Evolutionary conservation across 768 basidiomycete species (phyloP).

Genomic region (Tricholoma sp.): DNA sequence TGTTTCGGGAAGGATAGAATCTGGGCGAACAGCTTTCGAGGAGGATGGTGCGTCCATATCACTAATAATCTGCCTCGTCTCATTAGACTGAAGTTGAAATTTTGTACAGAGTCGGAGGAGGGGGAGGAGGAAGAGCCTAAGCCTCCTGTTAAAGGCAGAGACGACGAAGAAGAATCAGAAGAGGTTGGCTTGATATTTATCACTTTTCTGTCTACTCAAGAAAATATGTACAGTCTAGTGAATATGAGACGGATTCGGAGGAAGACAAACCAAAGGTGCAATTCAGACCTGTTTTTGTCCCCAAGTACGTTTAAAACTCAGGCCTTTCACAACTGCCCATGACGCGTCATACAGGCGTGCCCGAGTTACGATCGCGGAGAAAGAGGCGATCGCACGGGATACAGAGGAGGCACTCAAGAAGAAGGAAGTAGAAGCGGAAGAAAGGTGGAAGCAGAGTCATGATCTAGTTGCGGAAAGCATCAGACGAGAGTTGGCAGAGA

Average conservation of each 20-base stretch:
- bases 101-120: slow-evolving; percentile 41
- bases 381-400: slow-evolving; percentile 61
- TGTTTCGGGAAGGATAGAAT: slow-evolving; percentile 74
- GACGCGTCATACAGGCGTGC: slow-evolving; percentile 48
- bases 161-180: slow-evolving; percentile 27
- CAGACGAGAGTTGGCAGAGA: slow-evolving; percentile 83
- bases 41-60: slow-evolving; percentile 28
- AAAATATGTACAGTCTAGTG: slow-evolving; percentile 60
- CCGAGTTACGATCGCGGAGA: slow-evolving; percentile 67
- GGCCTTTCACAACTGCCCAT: not conserved
- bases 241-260: slow-evolving; percentile 77
- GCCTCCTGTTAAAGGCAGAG: slow-evolving; percentile 4
- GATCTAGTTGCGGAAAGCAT: slow-evolving; percentile 95
- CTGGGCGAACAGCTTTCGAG: slow-evolving; percentile 65
- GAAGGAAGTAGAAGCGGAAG: slow-evolving; percentile 73
- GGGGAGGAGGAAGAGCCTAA: slow-evolving; percentile 38
- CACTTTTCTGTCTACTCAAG: slow-evolving; percentile 9
- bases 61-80: slow-evolving; percentile 10
- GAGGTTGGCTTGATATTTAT: slow-evolving; percentile 34
- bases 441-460: slow-evolving; percentile 84
- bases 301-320: slow-evolving; percentile 60
- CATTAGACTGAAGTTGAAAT: slow-evolving; percentile 8
- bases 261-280: slow-evolving; percentile 70
- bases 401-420: slow-evolving; percentile 68
- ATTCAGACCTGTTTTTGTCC: slow-evolving; percentile 91